Evolutionary conservation across 305 asterid species (phyloP).

Genomic region (Ilex paraguariensis): DNA sequence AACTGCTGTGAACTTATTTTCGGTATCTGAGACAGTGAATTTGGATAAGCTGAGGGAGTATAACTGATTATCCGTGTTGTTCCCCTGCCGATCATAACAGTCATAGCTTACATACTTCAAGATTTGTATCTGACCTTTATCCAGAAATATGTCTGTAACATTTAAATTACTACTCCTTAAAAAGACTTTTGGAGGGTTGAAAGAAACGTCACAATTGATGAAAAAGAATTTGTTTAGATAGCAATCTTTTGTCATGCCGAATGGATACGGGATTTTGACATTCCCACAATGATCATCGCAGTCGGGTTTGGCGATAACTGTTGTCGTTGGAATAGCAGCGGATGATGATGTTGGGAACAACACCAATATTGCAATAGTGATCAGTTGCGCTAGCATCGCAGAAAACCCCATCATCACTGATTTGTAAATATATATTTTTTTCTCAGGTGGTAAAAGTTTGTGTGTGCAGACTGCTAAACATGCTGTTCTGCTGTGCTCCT

Average conservation of each 20-base stretch:
- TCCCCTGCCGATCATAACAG: constrained; percentile 15
- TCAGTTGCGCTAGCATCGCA: too few species aligned
- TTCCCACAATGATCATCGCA: neutral
- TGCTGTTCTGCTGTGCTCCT: too few species aligned
- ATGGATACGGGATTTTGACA: constrained; percentile 25
- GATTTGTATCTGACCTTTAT: constrained; percentile 12
- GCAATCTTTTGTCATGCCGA: constrained; percentile 20
- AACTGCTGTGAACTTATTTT: constrained; percentile 23
- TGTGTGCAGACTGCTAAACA: too few species aligned
- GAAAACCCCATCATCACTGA: too few species aligned
- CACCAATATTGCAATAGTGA: too few species aligned
- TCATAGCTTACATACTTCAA: constrained; percentile 1
- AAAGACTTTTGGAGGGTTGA: constrained; percentile 23
- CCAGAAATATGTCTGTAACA: constrained; percentile 8
- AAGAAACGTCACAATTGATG: constrained; percentile 19
- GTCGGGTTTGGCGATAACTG: neutral
- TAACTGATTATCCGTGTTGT: neutral
- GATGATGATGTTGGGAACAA: too few species aligned
- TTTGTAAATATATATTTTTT: too few species aligned
- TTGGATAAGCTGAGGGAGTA: neutral
- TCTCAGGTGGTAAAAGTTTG: too few species aligned
- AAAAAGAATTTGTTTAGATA: constrained; percentile 16
- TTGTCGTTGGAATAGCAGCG: neutral
- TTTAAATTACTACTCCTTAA: constrained; percentile 1
- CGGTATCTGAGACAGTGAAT: constrained; percentile 21